Evolutionary conservation across 208 protist species (phyloP), one percentile per base, ranked within the genome.

Genomic region (Trypanosomatidae sp.): DNA sequence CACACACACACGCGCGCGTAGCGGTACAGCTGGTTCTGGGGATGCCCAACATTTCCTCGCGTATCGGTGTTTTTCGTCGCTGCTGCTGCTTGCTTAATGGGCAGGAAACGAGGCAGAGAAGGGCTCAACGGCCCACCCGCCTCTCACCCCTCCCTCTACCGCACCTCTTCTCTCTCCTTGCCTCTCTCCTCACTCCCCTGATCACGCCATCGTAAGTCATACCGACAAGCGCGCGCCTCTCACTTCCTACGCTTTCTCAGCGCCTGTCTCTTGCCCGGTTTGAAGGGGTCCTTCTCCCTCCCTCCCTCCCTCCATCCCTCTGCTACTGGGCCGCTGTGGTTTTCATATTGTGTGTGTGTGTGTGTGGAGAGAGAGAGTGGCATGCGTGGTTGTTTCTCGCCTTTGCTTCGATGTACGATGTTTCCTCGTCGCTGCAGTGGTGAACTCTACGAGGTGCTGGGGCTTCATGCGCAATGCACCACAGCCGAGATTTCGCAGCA

Each of bases 401-500:
- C 39, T 5, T 7, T 9, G 13, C 53, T 9, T 65, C 4, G 7
- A 41, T 41, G 25, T 12, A 13, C n/a, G 13, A 84, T 88, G 81
- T 49, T 85, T 15, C 73, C 72, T 25, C 84, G 84, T 39, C 53
- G n/a, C 6, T 89, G 78, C 64, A 89, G 85, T 65, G 82, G 82
- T 12, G 44, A 79, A 43, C 73, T 92, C 33, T 98, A 98, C 77
- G 86, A 93, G 43, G 81, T 87, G n/a, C 84, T 97, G 5, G 82
- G 81, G 47, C 43, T 98, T 19, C 30, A 71, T 15, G 53, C 66
- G 4, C 82, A 94, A 46, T 90, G 91, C 50, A 81, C 49, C 36
- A 70, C 85, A 15, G 82, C 84, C 15, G 85, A 96, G 44, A 86
- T 98, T 64, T 88, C 90, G 71, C 88, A 89, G 60, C 86, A 90